Conservation (phyloP, 768 basidiomycete species). For the Suillus subalutaceus region DNA sequence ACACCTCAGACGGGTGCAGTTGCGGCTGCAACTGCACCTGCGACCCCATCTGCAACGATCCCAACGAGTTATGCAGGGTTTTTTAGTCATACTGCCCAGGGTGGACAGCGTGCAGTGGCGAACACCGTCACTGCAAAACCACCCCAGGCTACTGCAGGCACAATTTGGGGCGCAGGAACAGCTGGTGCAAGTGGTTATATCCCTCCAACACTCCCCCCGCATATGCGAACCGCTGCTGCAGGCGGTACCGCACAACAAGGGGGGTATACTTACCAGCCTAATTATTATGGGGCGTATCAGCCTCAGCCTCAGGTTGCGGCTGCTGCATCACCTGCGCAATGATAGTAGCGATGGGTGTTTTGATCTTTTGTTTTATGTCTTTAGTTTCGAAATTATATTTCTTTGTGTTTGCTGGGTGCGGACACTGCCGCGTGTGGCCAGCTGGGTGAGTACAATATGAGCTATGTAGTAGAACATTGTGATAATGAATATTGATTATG, state of each 20-base stretch:
- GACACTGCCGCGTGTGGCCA: neutral
- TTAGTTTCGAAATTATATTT: slow-evolving; percentile 4
- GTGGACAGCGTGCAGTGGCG: slow-evolving; percentile 53
- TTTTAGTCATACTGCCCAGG: slow-evolving; percentile 35
- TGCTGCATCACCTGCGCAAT: slow-evolving; percentile 34
- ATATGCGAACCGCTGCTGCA: slow-evolving; percentile 35
- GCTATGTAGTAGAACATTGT: slow-evolving; percentile 11
- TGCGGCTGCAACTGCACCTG: slow-evolving; percentile 28
- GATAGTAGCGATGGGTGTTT: neutral
- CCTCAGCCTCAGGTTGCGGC: slow-evolving; percentile 19
- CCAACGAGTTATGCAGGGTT: slow-evolving; percentile 45
- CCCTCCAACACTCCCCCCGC: slow-evolving; percentile 45
- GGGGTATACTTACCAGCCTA: slow-evolving; percentile 29
- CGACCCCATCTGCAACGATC: slow-evolving; percentile 31
- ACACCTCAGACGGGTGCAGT: slow-evolving; percentile 45
- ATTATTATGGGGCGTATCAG: slow-evolving; percentile 37
- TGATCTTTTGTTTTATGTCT: neutral
- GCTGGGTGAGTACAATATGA: neutral
- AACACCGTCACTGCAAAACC: slow-evolving; percentile 48
- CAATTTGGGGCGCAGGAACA: slow-evolving; percentile 24
- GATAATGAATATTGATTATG: slow-evolving; percentile 14
- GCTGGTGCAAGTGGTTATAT: slow-evolving; percentile 20
- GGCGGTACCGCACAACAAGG: slow-evolving; percentile 25
- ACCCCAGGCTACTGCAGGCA: slow-evolving; percentile 30
- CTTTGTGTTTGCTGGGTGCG: neutral